Evolutionary conservation across 2,329 filamentous ascomycete species (phyloP), one percentile per base, ranked within the genome.

Genomic region (Aureobasidium lini): DNA sequence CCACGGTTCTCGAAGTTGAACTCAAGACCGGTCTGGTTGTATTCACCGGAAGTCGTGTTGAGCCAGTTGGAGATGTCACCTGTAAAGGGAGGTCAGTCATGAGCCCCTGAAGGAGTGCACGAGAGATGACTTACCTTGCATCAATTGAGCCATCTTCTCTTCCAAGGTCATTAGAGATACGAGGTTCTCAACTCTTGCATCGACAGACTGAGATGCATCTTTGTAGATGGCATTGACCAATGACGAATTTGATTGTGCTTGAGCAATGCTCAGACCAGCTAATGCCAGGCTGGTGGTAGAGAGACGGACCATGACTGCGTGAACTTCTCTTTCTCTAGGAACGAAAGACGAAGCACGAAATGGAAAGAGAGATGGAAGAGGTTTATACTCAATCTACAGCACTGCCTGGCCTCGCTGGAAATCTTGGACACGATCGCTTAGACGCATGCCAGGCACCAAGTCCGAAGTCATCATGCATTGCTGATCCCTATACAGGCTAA

Each of bases 51-150:
- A 0, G 82, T 84, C n/a, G 79, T 78, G 68, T 90, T 84, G 70
- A 90, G 80, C 83, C 86, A 91, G 68, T 89, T 89, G 6, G 81
- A 79, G 62, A 91, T 79, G 67, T 90, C 88, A 49, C 87, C 57
- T 60, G 28, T 11, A 8, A 37, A 8, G 16, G n/a, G 5, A 11
- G 4, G 13, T 59, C 11, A 46, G 36, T 29, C n/a, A 37, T 8
- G n/a, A 11, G 3, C 29, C 15, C 1, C n/a, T 7, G 5, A 4
- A 34, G n/a, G 15, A 13, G 16, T 39, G 42, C 8, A 9, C 16
- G 4, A 36, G 23, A 4, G 8, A 32, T 13, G 3, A 4, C 15
- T 6, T 59, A 60, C 57, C 79, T 74, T 78, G 76, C 50, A 78
- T 71, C n/a, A 78, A 75, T 69, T 90, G 88, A 1, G 85, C 79